Evolutionary conservation across 805 yeast genomes (phyloP), one percentile per base, ranked within the genome.

Genomic region (Lachancea thermotolerans): DNA sequence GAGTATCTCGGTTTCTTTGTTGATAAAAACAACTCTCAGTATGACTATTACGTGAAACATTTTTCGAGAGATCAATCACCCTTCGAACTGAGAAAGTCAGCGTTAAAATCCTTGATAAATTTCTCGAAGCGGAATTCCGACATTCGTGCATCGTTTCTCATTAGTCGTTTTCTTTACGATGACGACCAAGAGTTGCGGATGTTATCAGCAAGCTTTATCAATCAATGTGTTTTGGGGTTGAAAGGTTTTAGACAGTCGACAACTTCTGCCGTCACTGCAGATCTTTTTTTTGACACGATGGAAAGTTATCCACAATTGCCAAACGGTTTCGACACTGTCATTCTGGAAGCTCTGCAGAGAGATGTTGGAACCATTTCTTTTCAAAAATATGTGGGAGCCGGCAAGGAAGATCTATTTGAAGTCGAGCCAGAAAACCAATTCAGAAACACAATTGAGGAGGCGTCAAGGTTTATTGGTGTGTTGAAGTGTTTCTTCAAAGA

Each of bases 341-440:
- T 37, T 17, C 15, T 35, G 10, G 35, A 15, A 10, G 18, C 35
- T 15, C 30, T 41, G 11, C 35, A 30, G 15, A 10, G 29, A 8
- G 35, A 29, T 2, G 28, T 41, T 6, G 29, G 10, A 10, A 21
- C 6, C 12, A 9, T 41, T 8, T 3, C 9, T n/a, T 35, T 35
- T 29, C 5, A 21, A 9, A 11, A 9, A 30, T 9, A 25, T 4
- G 18, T 6, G 10, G 16, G 25, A 12, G 21, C 6, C 6, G 29
- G 8, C 4, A n/a, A 14, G 2, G 47, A 39, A 8, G 66, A 70
- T 2, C 59, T 88, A 35, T 88, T 87, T 60, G 78, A 79, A 5
- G 64, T 73, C 6, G 96, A 88, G 57, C 78, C 77, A 53, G 76
- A 73, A 44, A 86, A 87, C 52, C 73, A 83, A 34, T 85, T 79